Base-by-base conservation (phyloP, 2,329 filamentous ascomycete species). In the Pseudocercospora fuligena region DNA sequence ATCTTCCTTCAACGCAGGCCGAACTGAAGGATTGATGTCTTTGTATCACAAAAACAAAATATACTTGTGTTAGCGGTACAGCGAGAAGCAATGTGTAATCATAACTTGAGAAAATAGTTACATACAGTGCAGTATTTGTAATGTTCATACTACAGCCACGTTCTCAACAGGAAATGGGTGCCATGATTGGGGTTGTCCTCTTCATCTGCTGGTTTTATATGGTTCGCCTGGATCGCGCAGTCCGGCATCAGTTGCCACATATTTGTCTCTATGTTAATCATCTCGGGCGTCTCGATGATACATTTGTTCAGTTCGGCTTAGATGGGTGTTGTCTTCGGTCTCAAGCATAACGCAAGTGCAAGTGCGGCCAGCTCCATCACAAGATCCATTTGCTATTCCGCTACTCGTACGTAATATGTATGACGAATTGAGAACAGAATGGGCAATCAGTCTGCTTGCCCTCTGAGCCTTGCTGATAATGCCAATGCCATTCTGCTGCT, bases 161-260 rank as follows among this genome's bases (percentile, higher is more conserved):
- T 46, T 16, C 16, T 21, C 43, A 7, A 1, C 43, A n/a, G 43
- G 11, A 5, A 5, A 5, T 1, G 16, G 33, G 33, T 40, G 57
- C 57, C 14, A 60, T 60, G 57, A 21, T 60, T 21, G 57, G 57
- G 40, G 16, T n/a, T 25, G 12, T 60, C n/a, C n/a, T 46, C n/a
- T 25, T 60, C n/a, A 16, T 19, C 57, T 12, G 33, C 31, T 5
- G 57, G 33, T 6, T 6, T 74, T 0, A 77, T 80, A 68, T 69
- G 76, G 29, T 80, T 79, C 59, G 75, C 73, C 25, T 78, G 76
- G 76, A 77, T 75, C 0, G 65, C 67, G 2, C 60, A 71, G 9
- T 61, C 70, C 0, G 29, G 47, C 5, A 70, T 81, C 40, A 78
- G 79, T n/a, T n/a, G n/a, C n/a, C n/a, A n/a, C n/a, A n/a, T n/a